Evolutionary conservation across 1,284 basidiomycete genomes (phyloP).

Genomic region (Naganishia sp.): DNA sequence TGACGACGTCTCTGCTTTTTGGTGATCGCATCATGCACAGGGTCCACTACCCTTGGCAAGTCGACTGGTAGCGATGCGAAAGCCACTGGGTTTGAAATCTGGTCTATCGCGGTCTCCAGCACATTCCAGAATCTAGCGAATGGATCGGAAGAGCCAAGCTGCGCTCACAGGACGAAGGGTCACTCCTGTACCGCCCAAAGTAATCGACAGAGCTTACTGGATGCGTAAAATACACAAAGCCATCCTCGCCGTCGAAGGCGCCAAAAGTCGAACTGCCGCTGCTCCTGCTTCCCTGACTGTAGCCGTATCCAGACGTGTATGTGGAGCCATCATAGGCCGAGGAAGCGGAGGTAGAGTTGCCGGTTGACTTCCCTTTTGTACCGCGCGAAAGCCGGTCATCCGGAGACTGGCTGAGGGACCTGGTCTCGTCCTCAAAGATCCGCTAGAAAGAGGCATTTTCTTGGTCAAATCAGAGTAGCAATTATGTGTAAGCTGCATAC

Average conservation of each 20-base stretch:
- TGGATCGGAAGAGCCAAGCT: conserved; percentile 49
- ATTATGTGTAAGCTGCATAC: no score
- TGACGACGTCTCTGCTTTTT: conserved; percentile 4
- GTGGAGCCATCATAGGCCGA: conserved; percentile 19
- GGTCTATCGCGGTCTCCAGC: conserved; percentile 52
- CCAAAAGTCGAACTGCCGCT: conserved; percentile 24
- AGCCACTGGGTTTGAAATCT: conserved; percentile 51
- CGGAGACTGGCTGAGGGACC: conserved; percentile 4
- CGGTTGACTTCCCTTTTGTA: background rate
- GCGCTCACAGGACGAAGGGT: no score
- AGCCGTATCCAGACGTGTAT: conserved; percentile 12
- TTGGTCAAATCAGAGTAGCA: no score
- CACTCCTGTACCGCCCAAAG: background rate
- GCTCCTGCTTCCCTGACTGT: conserved; percentile 11
- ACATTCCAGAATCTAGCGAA: conserved; percentile 55
- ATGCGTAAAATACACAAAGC: conserved; percentile 30
- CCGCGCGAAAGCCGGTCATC: conserved; percentile 2
- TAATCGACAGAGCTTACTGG: conserved; percentile 19
- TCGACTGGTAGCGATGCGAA: conserved; percentile 47
- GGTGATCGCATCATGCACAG: conserved; percentile 1
- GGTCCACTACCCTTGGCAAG: conserved; percentile 23
- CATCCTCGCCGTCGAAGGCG: conserved; percentile 21
- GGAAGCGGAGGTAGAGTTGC: conserved; percentile 11
- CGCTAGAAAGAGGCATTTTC: no score
- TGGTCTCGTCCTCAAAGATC: background rate